Base-by-base conservation (phyloP, 768 basidiomycete species). In the Amylocystis lapponica region DNA sequence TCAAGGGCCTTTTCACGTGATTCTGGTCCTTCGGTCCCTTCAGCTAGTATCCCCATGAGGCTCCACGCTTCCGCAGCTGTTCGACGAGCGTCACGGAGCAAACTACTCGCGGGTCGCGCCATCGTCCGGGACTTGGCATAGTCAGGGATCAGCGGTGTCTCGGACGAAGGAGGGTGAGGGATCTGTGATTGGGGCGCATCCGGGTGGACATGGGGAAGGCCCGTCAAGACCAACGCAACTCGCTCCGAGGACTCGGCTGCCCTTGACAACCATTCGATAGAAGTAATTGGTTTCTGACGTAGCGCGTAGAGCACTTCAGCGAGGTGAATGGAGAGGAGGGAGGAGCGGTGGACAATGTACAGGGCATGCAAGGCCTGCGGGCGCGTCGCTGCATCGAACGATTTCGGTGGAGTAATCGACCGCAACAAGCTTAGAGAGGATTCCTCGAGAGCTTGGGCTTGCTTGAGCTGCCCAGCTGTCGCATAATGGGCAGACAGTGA, bases 31-130 rank as follows among this genome's bases (percentile, higher is more conserved):
- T 48, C 50, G 21, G 45, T 43, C 35, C 60, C 48, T 52, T 86
- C 82, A n/a, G 70, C 67, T 7, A 89, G 63, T 30, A 86, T 64
- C 11, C 86, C 86, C 59, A 81, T 67, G 47, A 88, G 64, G 55
- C 78, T 82, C 83, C 84, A 88, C 5, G 84, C 77, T 60, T 86
- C 81, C 1, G 81, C 80, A 13, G 84, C 79, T 21, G 82, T 78
- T 34, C 83, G 68, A 13, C 81, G 74, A 14, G 86, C 74, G 56
- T 88, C 83, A 22, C 81, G 77, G 41, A 88, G 69, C 13, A 88
- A 63, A 39, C 67, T 67, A 33, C 55, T 61, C 21, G 86, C 83
- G 6, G 77, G 74, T 41, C 67, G 71, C 42, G 62, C 68, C 69
- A 86, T 74, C 31, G 68, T 65, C 35, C 52, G 61, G 5, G 78